These are phyloP conservation scores for Knufia petricola DNA, from an alignment of 2,329 filamentous ascomycete genomes.

Conservation along the genomic window DNA sequence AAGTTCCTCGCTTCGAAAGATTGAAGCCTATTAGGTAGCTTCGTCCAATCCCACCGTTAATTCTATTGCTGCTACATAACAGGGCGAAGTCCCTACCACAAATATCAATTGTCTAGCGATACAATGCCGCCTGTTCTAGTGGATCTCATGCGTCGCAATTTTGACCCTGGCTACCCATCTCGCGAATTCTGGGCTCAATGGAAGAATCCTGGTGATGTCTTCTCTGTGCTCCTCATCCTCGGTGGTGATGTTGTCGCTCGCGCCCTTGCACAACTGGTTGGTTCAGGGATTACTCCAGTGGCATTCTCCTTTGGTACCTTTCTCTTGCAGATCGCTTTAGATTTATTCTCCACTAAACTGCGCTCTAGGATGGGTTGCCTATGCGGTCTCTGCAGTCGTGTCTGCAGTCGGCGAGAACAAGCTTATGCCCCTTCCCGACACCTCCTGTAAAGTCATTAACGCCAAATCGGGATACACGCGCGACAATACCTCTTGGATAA, in stretches of 20 bases:
- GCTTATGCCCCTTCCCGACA: slow-evolving; percentile 27
- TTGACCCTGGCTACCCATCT: background rate
- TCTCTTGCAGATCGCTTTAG: background rate
- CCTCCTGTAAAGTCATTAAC: slow-evolving; percentile 27
- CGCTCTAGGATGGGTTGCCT: slow-evolving; percentile 26
- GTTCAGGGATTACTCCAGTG: slow-evolving; percentile 22
- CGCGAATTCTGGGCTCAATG: background rate
- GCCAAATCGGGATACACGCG: slow-evolving; percentile 29
- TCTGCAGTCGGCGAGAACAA: slow-evolving; percentile 24
- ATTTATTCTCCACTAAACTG: background rate
- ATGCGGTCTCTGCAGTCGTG: slow-evolving; percentile 24
- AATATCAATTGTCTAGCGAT: too few relatives aligned
- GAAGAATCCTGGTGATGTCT: background rate
- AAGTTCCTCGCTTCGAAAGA: too few relatives aligned
- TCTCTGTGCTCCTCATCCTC: slow-evolving; percentile 27
- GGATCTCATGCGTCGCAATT: too few relatives aligned
- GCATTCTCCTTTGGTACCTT: slow-evolving; percentile 29
- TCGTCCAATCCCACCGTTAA: too few relatives aligned
- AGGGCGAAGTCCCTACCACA: too few relatives aligned
- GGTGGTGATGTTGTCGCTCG: slow-evolving; percentile 28
- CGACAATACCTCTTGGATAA: slow-evolving; percentile 33
- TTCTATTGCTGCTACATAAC: too few relatives aligned
- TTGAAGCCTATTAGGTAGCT: too few relatives aligned
- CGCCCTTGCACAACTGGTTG: slow-evolving; percentile 28
- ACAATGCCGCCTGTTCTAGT: too few relatives aligned